These are phyloP conservation scores for Ampelomyces quisqualis DNA, from an alignment of 2,329 filamentous ascomycete genomes.

Conservation along the genomic window DNA sequence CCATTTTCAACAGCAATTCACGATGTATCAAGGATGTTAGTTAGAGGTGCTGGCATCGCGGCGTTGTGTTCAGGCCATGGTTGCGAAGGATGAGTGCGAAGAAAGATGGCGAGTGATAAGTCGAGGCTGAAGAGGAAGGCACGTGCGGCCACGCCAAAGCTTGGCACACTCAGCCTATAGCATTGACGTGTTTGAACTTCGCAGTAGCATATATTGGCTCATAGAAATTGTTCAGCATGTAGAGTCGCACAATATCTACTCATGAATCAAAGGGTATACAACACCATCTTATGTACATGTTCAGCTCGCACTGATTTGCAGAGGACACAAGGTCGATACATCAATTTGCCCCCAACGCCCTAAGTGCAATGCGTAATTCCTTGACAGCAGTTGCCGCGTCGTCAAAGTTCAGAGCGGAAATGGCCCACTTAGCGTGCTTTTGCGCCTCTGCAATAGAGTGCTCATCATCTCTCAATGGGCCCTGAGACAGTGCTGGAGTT, in stretches of 20 bases:
- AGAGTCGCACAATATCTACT: background rate
- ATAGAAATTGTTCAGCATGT: no score
- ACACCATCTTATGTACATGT: background rate
- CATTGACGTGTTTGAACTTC: background rate
- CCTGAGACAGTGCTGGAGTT: constrained; percentile 31
- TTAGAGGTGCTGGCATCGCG: constrained; percentile 11
- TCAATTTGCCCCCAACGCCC: constrained; percentile 64
- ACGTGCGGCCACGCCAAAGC: constrained; percentile 15
- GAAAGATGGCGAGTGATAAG: background rate
- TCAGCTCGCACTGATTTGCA: no score
- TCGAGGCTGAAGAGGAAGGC: constrained; percentile 10
- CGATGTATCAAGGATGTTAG: background rate
- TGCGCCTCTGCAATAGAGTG: constrained; percentile 74
- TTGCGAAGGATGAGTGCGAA: constrained; percentile 8
- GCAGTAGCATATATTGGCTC: background rate
- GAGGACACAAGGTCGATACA: background rate
- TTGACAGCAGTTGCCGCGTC: constrained; percentile 87
- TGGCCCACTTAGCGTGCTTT: constrained; percentile 96
- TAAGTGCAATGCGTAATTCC: constrained; percentile 75
- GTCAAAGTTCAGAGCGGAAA: constrained; percentile 94
- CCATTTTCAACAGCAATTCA: constrained; percentile 51
- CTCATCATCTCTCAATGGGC: constrained; percentile 62
- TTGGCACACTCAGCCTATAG: constrained; percentile 8
- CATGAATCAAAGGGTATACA: constrained; percentile 5
- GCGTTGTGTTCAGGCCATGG: constrained; percentile 3